These are phyloP conservation scores for Gloeopeniophorella convolvens DNA, from an alignment of 768 basidiomycete genomes.

Conservation along the genomic window DNA sequence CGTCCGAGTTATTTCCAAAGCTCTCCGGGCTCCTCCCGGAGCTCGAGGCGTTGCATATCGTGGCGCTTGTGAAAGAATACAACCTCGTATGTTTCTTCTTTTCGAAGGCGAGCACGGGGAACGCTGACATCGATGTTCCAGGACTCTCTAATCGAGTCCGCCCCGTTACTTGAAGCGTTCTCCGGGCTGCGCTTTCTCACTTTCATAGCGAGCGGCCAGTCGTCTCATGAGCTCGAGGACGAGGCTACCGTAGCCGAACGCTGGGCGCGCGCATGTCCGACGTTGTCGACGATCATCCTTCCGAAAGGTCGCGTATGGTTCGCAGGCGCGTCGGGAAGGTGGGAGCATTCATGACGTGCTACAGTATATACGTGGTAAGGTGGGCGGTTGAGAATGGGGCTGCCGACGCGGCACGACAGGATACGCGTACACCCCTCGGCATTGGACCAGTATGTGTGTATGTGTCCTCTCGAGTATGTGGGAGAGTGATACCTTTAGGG, in stretches of 20 bases:
- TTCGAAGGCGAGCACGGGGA: conserved; percentile 1
- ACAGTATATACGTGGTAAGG: too few species aligned
- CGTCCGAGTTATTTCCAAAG: conserved; percentile 38
- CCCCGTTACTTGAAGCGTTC: conserved; percentile 37
- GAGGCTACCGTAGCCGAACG: conserved; percentile 46
- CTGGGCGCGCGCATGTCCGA: conserved; percentile 55
- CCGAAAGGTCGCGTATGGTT: conserved; percentile 63
- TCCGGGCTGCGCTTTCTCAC: conserved; percentile 42
- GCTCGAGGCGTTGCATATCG: conserved; percentile 56
- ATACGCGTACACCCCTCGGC: too few species aligned
- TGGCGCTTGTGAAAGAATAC: conserved; percentile 46
- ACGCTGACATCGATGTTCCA: conserved; percentile 20
- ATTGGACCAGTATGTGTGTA: too few species aligned
- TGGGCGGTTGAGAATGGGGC: too few species aligned
- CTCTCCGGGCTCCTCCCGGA: conserved; percentile 41
- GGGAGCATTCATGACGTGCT: conserved; percentile 12
- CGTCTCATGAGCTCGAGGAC: conserved; percentile 25
- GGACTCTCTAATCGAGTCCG: conserved; percentile 39
- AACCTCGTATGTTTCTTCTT: conserved; percentile 35
- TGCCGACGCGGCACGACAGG: too few species aligned
- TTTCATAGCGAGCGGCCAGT: conserved; percentile 44
- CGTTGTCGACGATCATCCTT: conserved; percentile 56
- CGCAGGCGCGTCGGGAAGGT: conserved; percentile 20
- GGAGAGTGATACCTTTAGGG: too few species aligned
- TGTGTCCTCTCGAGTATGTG: too few species aligned